Conservation (phyloP, 2,329 filamentous ascomycete species). For the Fusarium hainanense region DNA sequence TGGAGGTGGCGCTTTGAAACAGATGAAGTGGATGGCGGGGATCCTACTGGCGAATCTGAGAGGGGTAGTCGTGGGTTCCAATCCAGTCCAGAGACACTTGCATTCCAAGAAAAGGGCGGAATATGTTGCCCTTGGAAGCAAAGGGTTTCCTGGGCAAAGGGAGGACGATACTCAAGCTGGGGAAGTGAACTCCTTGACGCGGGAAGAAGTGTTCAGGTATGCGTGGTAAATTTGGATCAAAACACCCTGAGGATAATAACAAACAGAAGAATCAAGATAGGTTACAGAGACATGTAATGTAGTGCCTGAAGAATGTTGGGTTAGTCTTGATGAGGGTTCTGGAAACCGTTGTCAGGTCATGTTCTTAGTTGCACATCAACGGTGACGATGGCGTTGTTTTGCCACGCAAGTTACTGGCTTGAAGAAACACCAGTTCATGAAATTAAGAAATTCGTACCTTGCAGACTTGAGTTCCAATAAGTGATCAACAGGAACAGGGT, state of each 20-base stretch:
- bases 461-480: slow-evolving; percentile 20
- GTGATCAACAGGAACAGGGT: slow-evolving; percentile 29
- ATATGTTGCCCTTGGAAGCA: slow-evolving; percentile 43
- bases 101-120: slow-evolving; percentile 52
- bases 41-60: slow-evolving; percentile 52
- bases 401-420: slow-evolving; percentile 15
- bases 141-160: slow-evolving; percentile 19
- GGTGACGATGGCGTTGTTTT: slow-evolving; percentile 8
- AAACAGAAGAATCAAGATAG: slow-evolving; percentile 32
- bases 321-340: slow-evolving; percentile 15
- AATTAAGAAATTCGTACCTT: slow-evolving; percentile 32
- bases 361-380: slow-evolving; percentile 1
- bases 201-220: slow-evolving; percentile 35
- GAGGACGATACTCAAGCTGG: slow-evolving; percentile 36
- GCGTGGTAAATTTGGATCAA: slow-evolving; percentile 36
- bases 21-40: slow-evolving; percentile 44
- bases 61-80: slow-evolving; percentile 50
- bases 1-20: slow-evolving; percentile 53
- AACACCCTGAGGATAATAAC: slow-evolving; percentile 24
- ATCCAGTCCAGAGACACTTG: slow-evolving; percentile 53
- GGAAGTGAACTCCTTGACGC: slow-evolving; percentile 37
- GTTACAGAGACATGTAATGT: slow-evolving; percentile 30
- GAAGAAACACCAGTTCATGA: slow-evolving; percentile 6
- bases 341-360: slow-evolving; percentile 24
- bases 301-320: slow-evolving; percentile 36